Evolutionary conservation across 257 asterid species (phyloP).

Genomic region (Lavandula angustifolia): DNA sequence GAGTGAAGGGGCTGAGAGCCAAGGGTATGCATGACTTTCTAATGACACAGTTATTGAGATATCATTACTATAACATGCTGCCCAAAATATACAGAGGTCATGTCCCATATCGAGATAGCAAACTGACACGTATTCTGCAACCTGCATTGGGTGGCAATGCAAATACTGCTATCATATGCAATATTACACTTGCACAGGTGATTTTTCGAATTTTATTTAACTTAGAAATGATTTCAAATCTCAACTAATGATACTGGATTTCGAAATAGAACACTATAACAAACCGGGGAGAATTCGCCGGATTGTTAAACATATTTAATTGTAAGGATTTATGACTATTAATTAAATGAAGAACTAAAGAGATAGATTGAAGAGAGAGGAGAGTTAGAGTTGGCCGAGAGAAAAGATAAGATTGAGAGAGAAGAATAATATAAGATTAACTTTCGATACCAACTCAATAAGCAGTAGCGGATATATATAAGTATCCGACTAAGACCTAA

Average conservation of each 20-base stretch:
- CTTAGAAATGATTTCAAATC: slow-evolving; percentile 5
- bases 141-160: slow-evolving; percentile 98
- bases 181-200: slow-evolving; percentile 98
- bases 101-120: slow-evolving; percentile 98
- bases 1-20: slow-evolving; percentile 98
- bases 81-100: slow-evolving; percentile 71
- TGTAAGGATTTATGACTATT: too few species aligned
- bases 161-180: slow-evolving; percentile 95
- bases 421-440: too few species aligned
- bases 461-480: too few species aligned
- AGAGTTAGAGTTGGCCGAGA: too few species aligned
- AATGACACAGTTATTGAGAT: slow-evolving; percentile 14
- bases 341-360: too few species aligned
- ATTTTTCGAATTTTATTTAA: slow-evolving; percentile 22
- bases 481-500: too few species aligned
- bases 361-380: too few species aligned
- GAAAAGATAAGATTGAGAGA: too few species aligned
- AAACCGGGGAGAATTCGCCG: too few species aligned
- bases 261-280: background rate
- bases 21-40: slow-evolving; percentile 67
- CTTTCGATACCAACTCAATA: too few species aligned
- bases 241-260: slow-evolving; percentile 16
- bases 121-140: slow-evolving; percentile 94
- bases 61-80: slow-evolving; percentile 27
- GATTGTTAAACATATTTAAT: too few species aligned